Conservation (phyloP, 2,329 filamentous ascomycete species). For the Byssochlamys sp. region DNA sequence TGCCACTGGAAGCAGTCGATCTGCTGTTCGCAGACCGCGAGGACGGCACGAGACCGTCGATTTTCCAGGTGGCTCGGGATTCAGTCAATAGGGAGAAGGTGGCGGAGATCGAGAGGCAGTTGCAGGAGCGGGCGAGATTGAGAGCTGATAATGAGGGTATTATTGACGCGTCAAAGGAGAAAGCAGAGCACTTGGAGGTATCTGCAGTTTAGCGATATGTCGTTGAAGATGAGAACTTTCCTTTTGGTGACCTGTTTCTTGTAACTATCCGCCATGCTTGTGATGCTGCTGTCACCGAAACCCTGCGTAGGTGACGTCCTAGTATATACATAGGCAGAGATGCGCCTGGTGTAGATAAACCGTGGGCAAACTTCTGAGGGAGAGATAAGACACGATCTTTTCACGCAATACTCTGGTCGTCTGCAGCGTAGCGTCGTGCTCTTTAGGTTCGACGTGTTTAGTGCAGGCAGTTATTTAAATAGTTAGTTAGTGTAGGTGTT, state of each 20-base stretch:
- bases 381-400: too few species aligned
- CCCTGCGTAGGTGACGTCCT: too few species aligned
- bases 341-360: too few species aligned
- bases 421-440: not conserved
- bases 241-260: not conserved
- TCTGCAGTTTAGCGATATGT: not conserved
- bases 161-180: not conserved
- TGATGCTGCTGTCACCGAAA: not conserved
- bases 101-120: not conserved
- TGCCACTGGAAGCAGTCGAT: slow-evolving; percentile 33
- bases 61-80: not conserved
- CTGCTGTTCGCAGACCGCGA: slow-evolving; percentile 22
- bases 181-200: not conserved
- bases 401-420: not conserved
- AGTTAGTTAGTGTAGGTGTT: not conserved
- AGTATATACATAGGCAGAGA: too few species aligned
- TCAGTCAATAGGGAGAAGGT: not conserved
- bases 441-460: not conserved
- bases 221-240: not conserved
- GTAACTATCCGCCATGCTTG: not conserved
- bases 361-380: too few species aligned
- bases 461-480: not conserved
- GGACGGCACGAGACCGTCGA: not conserved
- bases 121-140: not conserved
- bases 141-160: not conserved